Evolutionary conservation across 495 filamentous ascomycete genomes (phyloP).

Genomic region (Podospora pseudoanserina): DNA sequence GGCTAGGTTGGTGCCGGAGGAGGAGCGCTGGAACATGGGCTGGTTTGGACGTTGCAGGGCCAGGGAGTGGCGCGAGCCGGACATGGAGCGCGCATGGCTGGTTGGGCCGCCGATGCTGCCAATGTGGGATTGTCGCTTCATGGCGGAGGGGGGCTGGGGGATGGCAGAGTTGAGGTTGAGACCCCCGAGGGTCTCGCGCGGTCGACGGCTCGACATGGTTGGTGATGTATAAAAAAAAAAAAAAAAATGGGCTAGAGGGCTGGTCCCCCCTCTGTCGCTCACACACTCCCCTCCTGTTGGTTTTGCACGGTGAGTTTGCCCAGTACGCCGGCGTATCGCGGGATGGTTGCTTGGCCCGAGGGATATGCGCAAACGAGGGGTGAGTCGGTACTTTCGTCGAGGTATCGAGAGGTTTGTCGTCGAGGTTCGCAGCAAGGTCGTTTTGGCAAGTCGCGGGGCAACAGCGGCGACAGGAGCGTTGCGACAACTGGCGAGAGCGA

Average conservation of each 20-base stretch:
- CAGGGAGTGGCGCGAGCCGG: constrained; percentile 81
- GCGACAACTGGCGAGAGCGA: background rate
- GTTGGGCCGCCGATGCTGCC: constrained; percentile 47
- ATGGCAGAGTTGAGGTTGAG: constrained; percentile 76
- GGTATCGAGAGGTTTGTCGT: background rate
- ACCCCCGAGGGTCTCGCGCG: constrained; percentile 76
- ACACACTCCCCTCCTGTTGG: background rate
- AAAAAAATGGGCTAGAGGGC: background rate
- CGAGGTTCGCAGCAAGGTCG: background rate
- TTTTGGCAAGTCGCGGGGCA: background rate
- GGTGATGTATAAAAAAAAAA: constrained; percentile 7
- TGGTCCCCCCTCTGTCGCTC: background rate
- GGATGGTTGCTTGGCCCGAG: background rate
- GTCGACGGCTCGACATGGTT: constrained; percentile 64
- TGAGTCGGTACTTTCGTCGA: background rate
- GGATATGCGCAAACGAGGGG: background rate
- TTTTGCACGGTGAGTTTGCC: background rate
- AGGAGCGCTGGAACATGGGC: constrained; percentile 78
- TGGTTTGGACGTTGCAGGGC: constrained; percentile 75
- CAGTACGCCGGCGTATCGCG: background rate
- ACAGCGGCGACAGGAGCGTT: background rate
- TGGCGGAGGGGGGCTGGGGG: constrained; percentile 85
- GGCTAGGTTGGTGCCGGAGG: constrained; percentile 69
- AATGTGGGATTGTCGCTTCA: constrained; percentile 90
- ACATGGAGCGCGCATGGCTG: constrained; percentile 71